These are phyloP conservation scores for Geosmithia flava DNA, from an alignment of 2,329 filamentous ascomycete species.

Conservation along the genomic window DNA sequence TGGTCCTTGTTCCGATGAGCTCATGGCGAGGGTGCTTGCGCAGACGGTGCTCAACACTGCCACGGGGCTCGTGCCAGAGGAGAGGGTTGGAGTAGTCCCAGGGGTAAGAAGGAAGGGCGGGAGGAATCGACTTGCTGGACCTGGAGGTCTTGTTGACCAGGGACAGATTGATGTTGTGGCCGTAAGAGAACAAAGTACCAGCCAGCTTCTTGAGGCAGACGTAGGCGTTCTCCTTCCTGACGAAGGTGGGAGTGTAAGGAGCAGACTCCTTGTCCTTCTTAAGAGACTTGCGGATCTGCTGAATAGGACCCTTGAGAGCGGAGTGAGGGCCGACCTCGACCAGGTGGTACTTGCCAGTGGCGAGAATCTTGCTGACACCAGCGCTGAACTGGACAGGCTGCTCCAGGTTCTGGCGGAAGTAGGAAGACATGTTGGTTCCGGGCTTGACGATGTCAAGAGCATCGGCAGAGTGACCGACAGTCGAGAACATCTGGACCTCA, in stretches of 20 bases:
- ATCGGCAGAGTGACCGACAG: neutral
- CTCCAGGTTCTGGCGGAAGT: constrained; percentile 7
- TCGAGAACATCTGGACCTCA: neutral
- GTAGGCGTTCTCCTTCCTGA: neutral
- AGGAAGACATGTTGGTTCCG: constrained; percentile 1
- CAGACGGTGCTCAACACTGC: constrained; percentile 22
- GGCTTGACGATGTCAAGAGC: neutral
- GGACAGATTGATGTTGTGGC: neutral
- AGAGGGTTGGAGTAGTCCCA: neutral
- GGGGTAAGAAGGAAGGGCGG: constrained; percentile 26
- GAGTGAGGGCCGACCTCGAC: constrained; percentile 8
- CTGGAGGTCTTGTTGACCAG: neutral
- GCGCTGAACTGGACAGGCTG: constrained; percentile 5
- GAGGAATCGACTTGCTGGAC: constrained; percentile 8
- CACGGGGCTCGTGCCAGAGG: constrained; percentile 1
- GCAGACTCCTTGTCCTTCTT: neutral
- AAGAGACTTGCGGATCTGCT: constrained; percentile 17
- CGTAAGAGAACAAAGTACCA: constrained; percentile 1
- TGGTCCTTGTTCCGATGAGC: constrained; percentile 27
- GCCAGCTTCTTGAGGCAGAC: neutral
- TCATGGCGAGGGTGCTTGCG: constrained; percentile 26
- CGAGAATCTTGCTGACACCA: constrained; percentile 3
- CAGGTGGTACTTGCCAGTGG: constrained; percentile 4
- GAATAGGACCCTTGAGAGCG: constrained; percentile 4
- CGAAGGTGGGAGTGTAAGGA: neutral